Base-by-base conservation (phyloP, 2,329 filamentous ascomycete species). In the Penicillium sp. region DNA sequence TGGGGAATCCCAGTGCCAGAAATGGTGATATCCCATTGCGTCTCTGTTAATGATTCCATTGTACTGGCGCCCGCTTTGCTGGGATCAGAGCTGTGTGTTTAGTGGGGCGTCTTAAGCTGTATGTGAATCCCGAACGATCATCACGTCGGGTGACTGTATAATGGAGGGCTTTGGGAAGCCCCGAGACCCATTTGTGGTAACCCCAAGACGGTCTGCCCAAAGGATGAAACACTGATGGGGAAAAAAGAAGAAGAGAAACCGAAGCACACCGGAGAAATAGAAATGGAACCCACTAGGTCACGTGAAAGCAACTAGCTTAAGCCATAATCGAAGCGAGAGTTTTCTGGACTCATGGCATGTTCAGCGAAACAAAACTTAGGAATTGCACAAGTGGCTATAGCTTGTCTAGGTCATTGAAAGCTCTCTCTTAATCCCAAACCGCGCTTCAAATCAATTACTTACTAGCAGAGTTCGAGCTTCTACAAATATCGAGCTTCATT, bases 11-110 rank as follows among this genome's bases (percentile, higher is more conserved):
- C 90, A 69, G 91, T 93, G 73, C 91, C 91, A 73, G 87, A 87
- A 77, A 94, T 91, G 70, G 92, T 84, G 72, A 91, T 87, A 83
- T 94, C 91, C 91, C 91, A 94, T 65, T 84, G 81, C 70, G 89
- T 90, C 64, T 92, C 90, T 76, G 84, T 84, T 69, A 93, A 82
- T 67, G 88, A 88, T 79, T 93, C 90, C 90, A 93, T 93, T 49
- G 56, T 59, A 58, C 46, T 64, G 54, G 61, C 60, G 51, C 57
- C 60, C 60, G 51, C 57, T 59, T 60, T 45, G 58, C 56, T 44
- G 54, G 51, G 61, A 53, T 61, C 46, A 63, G 67, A 67, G 64
- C 67, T 61, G 61, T 69, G 62, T 26, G 44, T 55, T 72, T 54
- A 61, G 59, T 64, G 46, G n/a, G 60, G 59, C 62, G 46, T 66